phyloP scores from a whole-genome alignment of 768 basidiomycete genomes.

The Daedaleopsis sinensis region DNA sequence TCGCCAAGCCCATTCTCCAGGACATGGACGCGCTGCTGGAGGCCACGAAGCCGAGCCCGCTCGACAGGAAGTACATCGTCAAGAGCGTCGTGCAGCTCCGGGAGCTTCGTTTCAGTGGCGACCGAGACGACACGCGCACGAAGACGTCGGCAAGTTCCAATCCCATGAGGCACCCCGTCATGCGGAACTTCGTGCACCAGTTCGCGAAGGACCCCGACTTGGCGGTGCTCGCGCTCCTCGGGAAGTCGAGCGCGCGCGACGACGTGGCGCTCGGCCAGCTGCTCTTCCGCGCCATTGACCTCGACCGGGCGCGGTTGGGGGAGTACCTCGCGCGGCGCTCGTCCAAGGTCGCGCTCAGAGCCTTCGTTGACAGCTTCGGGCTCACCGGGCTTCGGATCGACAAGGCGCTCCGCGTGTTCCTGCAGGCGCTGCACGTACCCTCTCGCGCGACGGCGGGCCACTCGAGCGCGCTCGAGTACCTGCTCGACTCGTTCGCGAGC shows the following conservation, averaged over 20 bases:
- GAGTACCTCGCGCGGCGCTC: conserved; percentile 78
- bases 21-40: conserved; percentile 68
- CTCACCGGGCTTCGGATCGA: conserved; percentile 85
- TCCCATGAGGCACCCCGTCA: conserved; percentile 58
- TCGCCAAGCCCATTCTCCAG: conserved; percentile 85
- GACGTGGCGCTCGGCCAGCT: conserved; percentile 77
- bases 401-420: conserved; percentile 86
- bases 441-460: conserved; percentile 41
- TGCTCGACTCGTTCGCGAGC: conserved; percentile 83
- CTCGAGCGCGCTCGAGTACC: conserved; percentile 57
- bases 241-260: conserved; percentile 58
- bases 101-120: conserved; percentile 68
- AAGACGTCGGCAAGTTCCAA: conserved; percentile 42
- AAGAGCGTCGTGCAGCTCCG: conserved; percentile 87
- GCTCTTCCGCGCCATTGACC: conserved; percentile 79
- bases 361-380: conserved; percentile 87
- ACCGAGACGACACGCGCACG: conserved; percentile 61
- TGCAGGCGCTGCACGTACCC: conserved; percentile 78
- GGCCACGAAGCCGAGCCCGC: conserved; percentile 51
- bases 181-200: conserved; percentile 74
- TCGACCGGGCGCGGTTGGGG: conserved; percentile 83
- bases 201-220: conserved; percentile 82
- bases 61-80: conserved; percentile 81
- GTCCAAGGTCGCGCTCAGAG: conserved; percentile 75
- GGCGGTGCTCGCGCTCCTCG: conserved; percentile 73